Percentiles rank a stretch among this genome's conserved stretches.
Conservation (phyloP, 176 grass and related monocot genomes). For the Oryza punctata region DNA sequence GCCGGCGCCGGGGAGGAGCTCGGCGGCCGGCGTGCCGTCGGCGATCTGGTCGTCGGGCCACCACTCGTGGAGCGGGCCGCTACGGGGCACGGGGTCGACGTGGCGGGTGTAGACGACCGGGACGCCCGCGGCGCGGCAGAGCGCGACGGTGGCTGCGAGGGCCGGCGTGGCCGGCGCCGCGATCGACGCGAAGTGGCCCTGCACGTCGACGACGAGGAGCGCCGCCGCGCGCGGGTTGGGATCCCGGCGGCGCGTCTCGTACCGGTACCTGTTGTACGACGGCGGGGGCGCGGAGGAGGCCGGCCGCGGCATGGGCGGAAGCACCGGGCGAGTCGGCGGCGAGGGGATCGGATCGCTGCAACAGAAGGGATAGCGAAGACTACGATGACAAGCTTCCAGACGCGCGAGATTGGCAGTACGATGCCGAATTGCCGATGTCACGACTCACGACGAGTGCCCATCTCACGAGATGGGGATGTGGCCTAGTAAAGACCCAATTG, state of each 20-base stretch:
- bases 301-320: conserved; percentile 16
- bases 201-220: conserved; percentile 71
- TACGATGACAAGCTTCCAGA: not conserved
- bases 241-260: conserved; percentile 61
- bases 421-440: too few relatives aligned
- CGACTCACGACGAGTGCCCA: too few relatives aligned
- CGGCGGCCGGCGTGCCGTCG: conserved; percentile 53
- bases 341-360: not conserved
- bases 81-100: conserved; percentile 43
- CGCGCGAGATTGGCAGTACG: not conserved
- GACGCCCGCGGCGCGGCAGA: conserved; percentile 49
- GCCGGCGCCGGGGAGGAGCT: conserved; percentile 54
- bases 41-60: conserved; percentile 58
- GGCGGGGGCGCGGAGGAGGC: not conserved
- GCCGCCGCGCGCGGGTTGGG: conserved; percentile 49
- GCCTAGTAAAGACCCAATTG: not conserved
- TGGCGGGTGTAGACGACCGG: conserved; percentile 67
- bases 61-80: conserved; percentile 57
- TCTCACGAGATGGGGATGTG: not conserved
- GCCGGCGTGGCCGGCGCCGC: conserved; percentile 41
- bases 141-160: conserved; percentile 48
- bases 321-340: not conserved
- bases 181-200: conserved; percentile 65
- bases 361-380: not conserved
- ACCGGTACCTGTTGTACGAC: conserved; percentile 21